phyloP scores from a whole-genome alignment of 1,284 basidiomycete species.

The Cutaneotrichosporon cutaneum region DNA sequence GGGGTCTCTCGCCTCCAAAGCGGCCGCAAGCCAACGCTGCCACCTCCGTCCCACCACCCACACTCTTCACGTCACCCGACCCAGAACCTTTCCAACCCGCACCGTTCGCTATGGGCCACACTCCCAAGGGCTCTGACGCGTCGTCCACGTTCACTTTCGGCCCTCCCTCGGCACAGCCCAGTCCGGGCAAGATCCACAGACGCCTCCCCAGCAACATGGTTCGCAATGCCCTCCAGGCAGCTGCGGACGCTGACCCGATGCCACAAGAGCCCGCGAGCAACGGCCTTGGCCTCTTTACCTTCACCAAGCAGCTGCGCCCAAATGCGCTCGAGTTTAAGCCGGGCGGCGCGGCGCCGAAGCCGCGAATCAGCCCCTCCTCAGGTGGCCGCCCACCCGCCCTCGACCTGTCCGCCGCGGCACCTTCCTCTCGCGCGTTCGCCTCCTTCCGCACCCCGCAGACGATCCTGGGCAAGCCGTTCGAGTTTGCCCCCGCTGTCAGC shows the following conservation, averaged over 20 bases:
- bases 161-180: conserved; percentile 1
- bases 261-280: not conserved
- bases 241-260: not conserved
- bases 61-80: not conserved
- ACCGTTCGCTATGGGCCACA: not conserved
- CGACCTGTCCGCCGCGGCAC: conserved; percentile 3
- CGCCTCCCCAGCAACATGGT: not conserved
- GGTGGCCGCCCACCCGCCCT: conserved; percentile 3
- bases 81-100: not conserved
- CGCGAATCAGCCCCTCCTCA: not conserved
- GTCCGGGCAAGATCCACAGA: not conserved
- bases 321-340: conserved; percentile 13
- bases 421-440: conserved; percentile 6
- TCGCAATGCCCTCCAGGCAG: not conserved
- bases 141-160: conserved; percentile 8
- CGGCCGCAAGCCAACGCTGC: not conserved
- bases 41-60: not conserved
- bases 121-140: not conserved
- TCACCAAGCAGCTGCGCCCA: conserved; percentile 19
- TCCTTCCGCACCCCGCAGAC: not conserved
- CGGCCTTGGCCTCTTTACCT: conserved; percentile 24
- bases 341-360: not conserved
- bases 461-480: conserved; percentile 1
- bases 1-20: conserved; percentile 2
- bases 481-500: conserved; percentile 2